A percentile compares a stretch with the other conserved stretches of the same genome.
These are phyloP conservation scores for Fusarium musae DNA, from an alignment of 2,329 filamentous ascomycete genomes.

Conservation along the genomic window DNA sequence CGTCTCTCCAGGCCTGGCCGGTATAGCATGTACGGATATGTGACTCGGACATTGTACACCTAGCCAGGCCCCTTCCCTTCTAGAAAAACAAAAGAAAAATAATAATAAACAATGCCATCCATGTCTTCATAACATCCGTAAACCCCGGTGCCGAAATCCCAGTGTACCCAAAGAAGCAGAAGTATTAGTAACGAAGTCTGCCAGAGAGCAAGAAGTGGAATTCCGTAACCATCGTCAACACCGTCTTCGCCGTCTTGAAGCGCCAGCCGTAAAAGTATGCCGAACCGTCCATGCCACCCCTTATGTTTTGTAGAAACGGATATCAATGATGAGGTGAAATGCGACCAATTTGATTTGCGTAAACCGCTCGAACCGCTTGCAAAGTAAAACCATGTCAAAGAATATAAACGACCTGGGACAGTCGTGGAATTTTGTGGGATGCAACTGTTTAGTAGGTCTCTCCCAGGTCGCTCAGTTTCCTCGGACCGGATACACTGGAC, in stretches of 20 bases:
- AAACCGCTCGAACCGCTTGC: slow-evolving; percentile 38
- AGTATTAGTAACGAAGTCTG: slow-evolving; percentile 40
- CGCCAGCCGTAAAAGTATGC: slow-evolving; percentile 45
- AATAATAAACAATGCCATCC: slow-evolving; percentile 43
- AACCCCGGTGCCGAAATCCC: slow-evolving; percentile 42
- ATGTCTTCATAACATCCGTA: slow-evolving; percentile 47
- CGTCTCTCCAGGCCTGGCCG: slow-evolving; percentile 26
- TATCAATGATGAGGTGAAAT: slow-evolving; percentile 38
- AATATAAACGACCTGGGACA: slow-evolving; percentile 28
- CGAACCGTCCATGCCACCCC: slow-evolving; percentile 33
- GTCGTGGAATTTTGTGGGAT: slow-evolving; percentile 9
- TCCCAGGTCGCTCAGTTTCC: slow-evolving; percentile 61
- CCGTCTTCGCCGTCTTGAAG: slow-evolving; percentile 40
- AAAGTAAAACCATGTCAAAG: slow-evolving; percentile 38
- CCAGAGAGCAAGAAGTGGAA: slow-evolving; percentile 41
- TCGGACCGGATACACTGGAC: slow-evolving; percentile 49
- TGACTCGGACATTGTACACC: slow-evolving; percentile 13
- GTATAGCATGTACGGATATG: slow-evolving; percentile 8
- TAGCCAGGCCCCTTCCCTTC: slow-evolving; percentile 16
- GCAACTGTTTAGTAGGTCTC: slow-evolving; percentile 61
- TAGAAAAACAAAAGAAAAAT: slow-evolving; percentile 33
- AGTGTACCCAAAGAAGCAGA: slow-evolving; percentile 43
- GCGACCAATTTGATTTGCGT: slow-evolving; percentile 34
- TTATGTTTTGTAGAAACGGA: slow-evolving; percentile 36
- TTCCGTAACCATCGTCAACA: slow-evolving; percentile 48